Percentiles rank a stretch among this genome's conserved stretches.
phyloP scores from a whole-genome alignment of 108 stramenopile genomes.

The Parietichytrium sp. region DNA sequence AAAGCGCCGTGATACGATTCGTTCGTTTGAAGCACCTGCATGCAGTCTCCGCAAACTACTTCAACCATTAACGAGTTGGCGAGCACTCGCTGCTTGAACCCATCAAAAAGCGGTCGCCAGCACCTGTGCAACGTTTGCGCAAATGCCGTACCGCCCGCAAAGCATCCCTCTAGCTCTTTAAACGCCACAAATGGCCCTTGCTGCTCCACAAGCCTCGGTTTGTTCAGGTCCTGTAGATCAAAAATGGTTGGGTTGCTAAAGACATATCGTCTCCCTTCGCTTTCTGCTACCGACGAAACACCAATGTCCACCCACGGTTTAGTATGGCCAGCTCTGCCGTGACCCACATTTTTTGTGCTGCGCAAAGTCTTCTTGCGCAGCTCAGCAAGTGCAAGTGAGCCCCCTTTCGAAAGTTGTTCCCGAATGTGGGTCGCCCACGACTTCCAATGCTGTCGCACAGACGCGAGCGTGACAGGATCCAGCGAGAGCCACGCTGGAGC shows the following conservation, averaged over 20 bases:
- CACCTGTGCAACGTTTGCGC: background rate
- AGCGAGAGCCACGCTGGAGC: background rate
- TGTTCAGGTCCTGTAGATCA: background rate
- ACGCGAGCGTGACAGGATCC: background rate
- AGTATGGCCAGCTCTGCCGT: background rate
- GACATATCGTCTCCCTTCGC: background rate
- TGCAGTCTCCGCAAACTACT: background rate
- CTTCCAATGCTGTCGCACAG: background rate
- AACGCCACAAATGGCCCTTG: slow-evolving; percentile 16
- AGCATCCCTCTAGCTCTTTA: background rate
- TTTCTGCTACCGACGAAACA: background rate
- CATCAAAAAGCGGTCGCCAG: background rate
- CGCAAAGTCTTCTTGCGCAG: background rate
- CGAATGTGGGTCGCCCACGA: background rate
- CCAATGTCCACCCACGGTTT: background rate
- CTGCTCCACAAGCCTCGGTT: background rate
- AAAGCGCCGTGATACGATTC: background rate
- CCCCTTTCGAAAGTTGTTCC: background rate
- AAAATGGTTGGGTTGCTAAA: background rate
- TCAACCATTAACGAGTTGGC: background rate
- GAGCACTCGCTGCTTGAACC: background rate
- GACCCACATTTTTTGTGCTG: background rate
- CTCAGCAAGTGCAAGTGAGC: background rate
- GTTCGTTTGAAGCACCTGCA: background rate
- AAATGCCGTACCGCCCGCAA: background rate